Base-by-base conservation (phyloP, 768 basidiomycete genomes). In the Pisolithus orientalis region DNA sequence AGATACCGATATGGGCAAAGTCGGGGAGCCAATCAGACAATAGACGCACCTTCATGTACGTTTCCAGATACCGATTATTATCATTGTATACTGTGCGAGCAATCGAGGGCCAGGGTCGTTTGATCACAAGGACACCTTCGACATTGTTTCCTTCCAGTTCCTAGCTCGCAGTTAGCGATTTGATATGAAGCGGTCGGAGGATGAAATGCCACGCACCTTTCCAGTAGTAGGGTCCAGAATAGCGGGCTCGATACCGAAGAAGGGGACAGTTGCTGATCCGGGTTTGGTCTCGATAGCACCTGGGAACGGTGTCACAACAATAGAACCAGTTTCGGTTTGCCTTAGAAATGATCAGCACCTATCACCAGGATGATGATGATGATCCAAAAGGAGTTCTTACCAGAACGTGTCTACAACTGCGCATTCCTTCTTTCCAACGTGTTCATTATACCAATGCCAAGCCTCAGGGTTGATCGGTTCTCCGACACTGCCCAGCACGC, bases 391-490 rank as follows among this genome's bases (percentile, higher is more conserved):
- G 44, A n/a, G 17, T 28, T 66, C 75, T 34, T 57, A 78, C 84
- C 90, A 94, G 72, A 83, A 94, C 4, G 91, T 95, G 71, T 96
- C 94, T 39, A 95, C 94, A 58, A 97, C 84, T 6, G 95, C 92
- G 65, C 91, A 94, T 68, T 97, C 80, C 58, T 70, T 76, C 62
- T 80, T 79, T 9, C 95, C 96, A 50, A 96, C 94, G 63, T 92
- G 82, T 63, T 96, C 93, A 68, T 95, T 93, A 72, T 94, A 96
- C 95, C 95, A 98, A 62, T 94, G 82, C 95, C 96, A 97, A 10
- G 95, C 95, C 68, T 97, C 95, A 27, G 94, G 94, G 70, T 97
- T 97, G 76, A 99, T 98, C 1, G 96, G 96, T 72, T 99, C 96
- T 51, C 95, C 96, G 43, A 98, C 96, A 53, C 79, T 85, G 24